Percentiles rank a stretch among this genome's conserved stretches.
These are phyloP conservation scores for Polyporus arcularius DNA, from an alignment of 768 basidiomycete genomes.

Conservation along the genomic window DNA sequence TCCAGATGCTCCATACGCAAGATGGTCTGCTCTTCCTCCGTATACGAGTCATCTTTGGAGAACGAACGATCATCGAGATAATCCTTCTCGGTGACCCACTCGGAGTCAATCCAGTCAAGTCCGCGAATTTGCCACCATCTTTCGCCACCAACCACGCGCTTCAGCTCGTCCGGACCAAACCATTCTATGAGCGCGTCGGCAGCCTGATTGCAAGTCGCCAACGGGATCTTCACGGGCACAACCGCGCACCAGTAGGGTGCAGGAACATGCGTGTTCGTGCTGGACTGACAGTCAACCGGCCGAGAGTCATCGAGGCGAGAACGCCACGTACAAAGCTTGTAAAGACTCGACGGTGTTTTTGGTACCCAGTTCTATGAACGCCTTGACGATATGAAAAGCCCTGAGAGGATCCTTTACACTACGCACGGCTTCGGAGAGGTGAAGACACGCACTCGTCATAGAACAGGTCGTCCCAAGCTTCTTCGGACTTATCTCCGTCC, in stretches of 20 bases:
- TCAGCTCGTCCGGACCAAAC: slow-evolving; percentile 71
- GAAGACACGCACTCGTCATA: slow-evolving; percentile 60
- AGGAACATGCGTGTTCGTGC: slow-evolving; percentile 71
- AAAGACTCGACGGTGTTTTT: slow-evolving; percentile 72
- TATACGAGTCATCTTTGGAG: slow-evolving; percentile 33
- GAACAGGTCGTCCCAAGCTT: slow-evolving; percentile 61
- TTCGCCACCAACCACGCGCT: slow-evolving; percentile 69
- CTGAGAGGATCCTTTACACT: slow-evolving; percentile 27
- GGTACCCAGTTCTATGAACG: slow-evolving; percentile 67
- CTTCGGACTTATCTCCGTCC: slow-evolving; percentile 35
- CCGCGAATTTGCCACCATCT: slow-evolving; percentile 86
- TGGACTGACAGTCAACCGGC: slow-evolving; percentile 18
- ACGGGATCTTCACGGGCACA: slow-evolving; percentile 56
- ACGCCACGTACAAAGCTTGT: slow-evolving; percentile 54
- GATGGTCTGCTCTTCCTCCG: slow-evolving; percentile 41
- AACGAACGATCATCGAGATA: slow-evolving; percentile 33
- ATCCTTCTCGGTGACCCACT: slow-evolving; percentile 59
- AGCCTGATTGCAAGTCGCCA: slow-evolving; percentile 56
- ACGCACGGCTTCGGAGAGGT: not conserved
- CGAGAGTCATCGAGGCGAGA: not conserved
- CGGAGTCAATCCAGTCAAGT: slow-evolving; percentile 64
- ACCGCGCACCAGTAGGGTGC: slow-evolving; percentile 68
- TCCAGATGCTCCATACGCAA: slow-evolving; percentile 55
- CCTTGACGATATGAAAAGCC: slow-evolving; percentile 73
- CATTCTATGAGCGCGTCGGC: slow-evolving; percentile 71